Conservation (phyloP, 306 rosid genomes). For the Trifolium pratense region DNA sequence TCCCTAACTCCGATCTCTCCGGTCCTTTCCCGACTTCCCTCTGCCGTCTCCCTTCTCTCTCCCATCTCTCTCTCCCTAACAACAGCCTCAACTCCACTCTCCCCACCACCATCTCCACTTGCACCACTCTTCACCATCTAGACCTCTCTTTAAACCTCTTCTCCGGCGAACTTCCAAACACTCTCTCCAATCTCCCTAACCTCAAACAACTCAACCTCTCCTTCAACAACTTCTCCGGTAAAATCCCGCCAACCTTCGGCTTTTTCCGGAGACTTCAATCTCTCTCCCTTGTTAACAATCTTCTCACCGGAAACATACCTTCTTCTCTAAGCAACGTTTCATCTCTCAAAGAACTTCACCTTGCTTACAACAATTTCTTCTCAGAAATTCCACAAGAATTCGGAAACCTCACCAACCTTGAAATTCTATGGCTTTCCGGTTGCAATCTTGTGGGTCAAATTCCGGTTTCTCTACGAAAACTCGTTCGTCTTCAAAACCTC, state of each 20-base stretch:
- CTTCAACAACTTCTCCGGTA: constrained; percentile 66
- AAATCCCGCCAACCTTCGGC: constrained; percentile 56
- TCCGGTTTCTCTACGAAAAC: constrained; percentile 51
- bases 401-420: constrained; percentile 60
- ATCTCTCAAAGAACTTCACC: constrained; percentile 50
- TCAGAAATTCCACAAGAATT: constrained; percentile 48
- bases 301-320: constrained; percentile 58
- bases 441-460: constrained; percentile 63
- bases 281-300: constrained; percentile 50
- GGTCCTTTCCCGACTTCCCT: constrained; percentile 61
- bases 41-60: constrained; percentile 71
- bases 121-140: constrained; percentile 53
- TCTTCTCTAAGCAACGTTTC: constrained; percentile 55
- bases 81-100: constrained; percentile 52
- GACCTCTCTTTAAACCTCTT: constrained; percentile 58
- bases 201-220: constrained; percentile 62
- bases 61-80: constrained; percentile 49
- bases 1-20: constrained; percentile 37
- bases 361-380: constrained; percentile 56
- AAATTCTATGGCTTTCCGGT: constrained; percentile 52
- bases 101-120: constrained; percentile 36
- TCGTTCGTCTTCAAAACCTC: constrained; percentile 52
- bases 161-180: constrained; percentile 55
- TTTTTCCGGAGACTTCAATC: constrained; percentile 48
- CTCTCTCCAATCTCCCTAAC: constrained; percentile 48